Evolutionary conservation across 202 grass and related monocot genomes (phyloP).

Genomic region (Musa balbisiana): DNA sequence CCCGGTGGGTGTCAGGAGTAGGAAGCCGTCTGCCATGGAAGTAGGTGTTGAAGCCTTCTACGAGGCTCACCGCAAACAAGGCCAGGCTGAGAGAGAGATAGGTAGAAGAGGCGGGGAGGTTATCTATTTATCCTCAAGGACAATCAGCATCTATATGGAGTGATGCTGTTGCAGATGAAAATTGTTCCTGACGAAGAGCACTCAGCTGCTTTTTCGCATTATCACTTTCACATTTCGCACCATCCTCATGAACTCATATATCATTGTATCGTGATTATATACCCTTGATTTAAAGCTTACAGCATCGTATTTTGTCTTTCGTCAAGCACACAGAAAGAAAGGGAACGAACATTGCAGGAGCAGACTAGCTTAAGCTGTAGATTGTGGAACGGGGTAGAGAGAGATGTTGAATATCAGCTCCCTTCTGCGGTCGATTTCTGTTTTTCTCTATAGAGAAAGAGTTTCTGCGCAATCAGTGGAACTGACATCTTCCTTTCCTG

Average conservation of each 20-base stretch:
- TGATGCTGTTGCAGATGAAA: not conserved
- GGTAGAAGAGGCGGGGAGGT: not conserved
- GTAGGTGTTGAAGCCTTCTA: not conserved
- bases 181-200: too few species aligned
- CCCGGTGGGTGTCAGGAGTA: not conserved
- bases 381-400: not conserved
- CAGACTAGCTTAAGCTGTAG: not conserved
- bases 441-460: slow-evolving; percentile 63
- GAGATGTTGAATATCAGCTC: slow-evolving; percentile 4
- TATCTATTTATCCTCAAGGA: too few species aligned
- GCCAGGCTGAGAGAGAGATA: not conserved
- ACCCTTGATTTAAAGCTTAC: too few species aligned
- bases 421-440: too few species aligned
- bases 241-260: too few species aligned
- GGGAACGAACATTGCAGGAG: not conserved
- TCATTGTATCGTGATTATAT: too few species aligned
- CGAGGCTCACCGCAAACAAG: not conserved
- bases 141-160: not conserved
- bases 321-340: not conserved
- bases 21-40: not conserved
- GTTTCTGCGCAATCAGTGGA: slow-evolving; percentile 59
- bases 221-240: too few species aligned
- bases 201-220: too few species aligned
- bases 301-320: too few species aligned
- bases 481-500: slow-evolving; percentile 79